Percentiles rank a stretch among this genome's conserved stretches.
These are phyloP conservation scores for Celoporthe dispersa DNA, from an alignment of 2,329 filamentous ascomycete genomes.

Conservation along the genomic window DNA sequence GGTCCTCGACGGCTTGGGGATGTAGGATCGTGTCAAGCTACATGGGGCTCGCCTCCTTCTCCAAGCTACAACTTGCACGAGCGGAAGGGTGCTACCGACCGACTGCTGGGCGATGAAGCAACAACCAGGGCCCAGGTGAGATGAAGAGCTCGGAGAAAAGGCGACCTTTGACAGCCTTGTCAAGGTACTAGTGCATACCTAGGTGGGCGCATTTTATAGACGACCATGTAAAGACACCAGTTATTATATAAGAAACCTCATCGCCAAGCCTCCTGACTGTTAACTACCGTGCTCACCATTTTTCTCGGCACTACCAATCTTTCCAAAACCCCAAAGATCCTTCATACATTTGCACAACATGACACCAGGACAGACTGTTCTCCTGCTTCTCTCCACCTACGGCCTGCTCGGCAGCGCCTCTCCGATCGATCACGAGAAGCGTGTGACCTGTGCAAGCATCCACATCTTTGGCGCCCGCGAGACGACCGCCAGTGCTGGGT, in stretches of 20 bases:
- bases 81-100: background rate
- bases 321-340: background rate
- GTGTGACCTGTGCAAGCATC: constrained; percentile 53
- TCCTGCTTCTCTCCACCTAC: constrained; percentile 36
- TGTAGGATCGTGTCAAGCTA: background rate
- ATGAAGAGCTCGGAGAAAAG: background rate
- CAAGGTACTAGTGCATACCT: too few species aligned
- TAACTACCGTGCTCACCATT: background rate
- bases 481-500: constrained; percentile 55
- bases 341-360: constrained; percentile 26
- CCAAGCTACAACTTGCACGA: background rate
- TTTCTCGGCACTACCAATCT: background rate
- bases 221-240: background rate
- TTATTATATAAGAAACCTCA: background rate
- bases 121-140: background rate
- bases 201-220: background rate
- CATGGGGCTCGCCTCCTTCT: background rate
- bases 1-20: background rate
- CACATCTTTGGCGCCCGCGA: constrained; percentile 54
- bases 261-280: background rate
- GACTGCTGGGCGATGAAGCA: background rate
- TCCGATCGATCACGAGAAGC: constrained; percentile 55
- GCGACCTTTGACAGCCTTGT: background rate
- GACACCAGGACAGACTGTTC: constrained; percentile 18
- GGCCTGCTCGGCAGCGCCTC: constrained; percentile 54